These are phyloP conservation scores for Ceriops decandra DNA, from an alignment of 345 rosid genomes.

Conservation along the genomic window DNA sequence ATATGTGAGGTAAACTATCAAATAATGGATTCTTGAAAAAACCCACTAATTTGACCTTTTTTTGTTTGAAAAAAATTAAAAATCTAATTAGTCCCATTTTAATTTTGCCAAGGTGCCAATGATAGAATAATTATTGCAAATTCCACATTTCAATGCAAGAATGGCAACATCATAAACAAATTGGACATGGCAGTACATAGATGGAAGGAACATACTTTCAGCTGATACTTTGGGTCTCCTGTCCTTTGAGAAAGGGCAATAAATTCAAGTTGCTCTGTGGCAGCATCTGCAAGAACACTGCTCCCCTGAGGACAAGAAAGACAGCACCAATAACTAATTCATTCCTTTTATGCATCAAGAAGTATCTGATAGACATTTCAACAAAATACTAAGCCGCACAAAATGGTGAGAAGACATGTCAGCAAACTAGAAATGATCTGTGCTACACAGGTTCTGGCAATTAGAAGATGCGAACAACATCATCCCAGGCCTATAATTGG, in stretches of 20 bases:
- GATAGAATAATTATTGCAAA: background rate
- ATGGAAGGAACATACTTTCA: conserved; percentile 44
- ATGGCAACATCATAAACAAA: background rate
- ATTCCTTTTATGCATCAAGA: background rate
- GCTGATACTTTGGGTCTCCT: conserved; percentile 79
- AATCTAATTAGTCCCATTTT: background rate
- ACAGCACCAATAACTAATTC: conserved; percentile 7
- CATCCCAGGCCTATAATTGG: no score
- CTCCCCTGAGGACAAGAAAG: conserved; percentile 45
- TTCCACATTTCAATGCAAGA: background rate
- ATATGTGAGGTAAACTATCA: background rate
- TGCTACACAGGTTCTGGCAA: background rate
- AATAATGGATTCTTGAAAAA: background rate
- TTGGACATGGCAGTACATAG: background rate
- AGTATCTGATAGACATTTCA: background rate
- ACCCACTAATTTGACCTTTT: background rate
- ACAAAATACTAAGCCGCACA: background rate
- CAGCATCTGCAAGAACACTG: conserved; percentile 93
- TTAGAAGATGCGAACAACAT: background rate
- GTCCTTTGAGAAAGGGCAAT: conserved; percentile 94
- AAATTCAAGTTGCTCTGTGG: conserved; percentile 89
- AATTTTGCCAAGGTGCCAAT: background rate
- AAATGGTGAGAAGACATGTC: background rate
- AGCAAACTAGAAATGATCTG: background rate
- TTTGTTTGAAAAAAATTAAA: background rate